Conservation (phyloP, 1,139 yeast species). For the Kurtzmaniella natalensis region DNA sequence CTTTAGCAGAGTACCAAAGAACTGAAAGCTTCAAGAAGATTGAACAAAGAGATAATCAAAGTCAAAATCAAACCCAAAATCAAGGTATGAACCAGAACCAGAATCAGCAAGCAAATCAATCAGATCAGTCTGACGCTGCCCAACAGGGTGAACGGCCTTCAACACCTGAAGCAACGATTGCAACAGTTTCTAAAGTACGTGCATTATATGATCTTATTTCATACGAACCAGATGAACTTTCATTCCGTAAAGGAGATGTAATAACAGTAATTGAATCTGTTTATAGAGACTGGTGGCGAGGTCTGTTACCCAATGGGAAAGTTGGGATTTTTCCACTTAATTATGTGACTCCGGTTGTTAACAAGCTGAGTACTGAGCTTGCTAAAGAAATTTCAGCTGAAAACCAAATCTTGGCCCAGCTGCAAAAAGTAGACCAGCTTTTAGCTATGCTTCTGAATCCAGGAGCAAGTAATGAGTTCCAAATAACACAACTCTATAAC, state of each 20-base stretch:
- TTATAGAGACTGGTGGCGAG: slow-evolving; percentile 95
- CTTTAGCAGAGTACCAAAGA: slow-evolving; percentile 61
- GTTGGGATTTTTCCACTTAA: slow-evolving; percentile 92
- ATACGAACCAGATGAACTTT: slow-evolving; percentile 65
- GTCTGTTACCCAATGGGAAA: slow-evolving; percentile 68
- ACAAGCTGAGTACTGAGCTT: slow-evolving; percentile 51
- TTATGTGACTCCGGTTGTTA: slow-evolving; percentile 78
- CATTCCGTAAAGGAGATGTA: slow-evolving; percentile 69
- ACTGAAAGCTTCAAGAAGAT: slow-evolving; percentile 30
- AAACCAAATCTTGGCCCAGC: slow-evolving; percentile 25
- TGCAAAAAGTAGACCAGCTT: slow-evolving; percentile 58
- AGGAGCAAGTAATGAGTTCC: slow-evolving; percentile 30
- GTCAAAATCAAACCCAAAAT: background rate
- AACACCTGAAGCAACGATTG: slow-evolving; percentile 29
- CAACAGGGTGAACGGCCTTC: background rate
- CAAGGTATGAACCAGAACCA: slow-evolving; percentile 26
- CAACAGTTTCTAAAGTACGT: slow-evolving; percentile 62
- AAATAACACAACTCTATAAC: slow-evolving; percentile 57
- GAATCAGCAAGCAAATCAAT: slow-evolving; percentile 9
- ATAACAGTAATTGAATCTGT: slow-evolving; percentile 85
- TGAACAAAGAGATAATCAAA: slow-evolving; percentile 12
- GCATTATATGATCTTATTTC: slow-evolving; percentile 82
- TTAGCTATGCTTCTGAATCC: slow-evolving; percentile 53
- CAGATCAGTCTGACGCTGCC: background rate
- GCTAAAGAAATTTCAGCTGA: slow-evolving; percentile 29